Evolutionary conservation across 2,329 filamentous ascomycete species (phyloP).

Genomic region (Alternaria novae-zelandiae): DNA sequence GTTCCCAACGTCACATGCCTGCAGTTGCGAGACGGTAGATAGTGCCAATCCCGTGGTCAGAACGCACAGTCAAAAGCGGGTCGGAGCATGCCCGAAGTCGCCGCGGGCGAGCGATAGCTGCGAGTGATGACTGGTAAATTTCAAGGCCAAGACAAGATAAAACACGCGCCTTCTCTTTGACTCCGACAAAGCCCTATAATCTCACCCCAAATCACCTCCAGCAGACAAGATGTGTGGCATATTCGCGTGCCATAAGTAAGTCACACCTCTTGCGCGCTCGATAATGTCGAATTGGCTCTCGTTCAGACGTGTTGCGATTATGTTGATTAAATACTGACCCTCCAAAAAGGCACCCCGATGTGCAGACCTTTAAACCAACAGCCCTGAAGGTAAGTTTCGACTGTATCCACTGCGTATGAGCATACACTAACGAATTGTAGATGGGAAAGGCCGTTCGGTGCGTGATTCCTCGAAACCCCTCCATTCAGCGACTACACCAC

Average conservation of each 20-base stretch:
- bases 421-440: background rate
- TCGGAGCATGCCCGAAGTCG: conserved; percentile 8
- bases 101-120: conserved; percentile 23
- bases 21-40: conserved; percentile 5
- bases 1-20: conserved; percentile 4
- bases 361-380: conserved; percentile 94
- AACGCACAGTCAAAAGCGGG: background rate
- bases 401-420: background rate
- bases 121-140: conserved; percentile 31
- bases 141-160: conserved; percentile 8
- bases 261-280: conserved; percentile 15
- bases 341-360: conserved; percentile 74
- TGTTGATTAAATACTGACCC: background rate
- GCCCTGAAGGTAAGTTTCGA: conserved; percentile 62
- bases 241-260: conserved; percentile 88
- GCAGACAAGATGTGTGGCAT: conserved; percentile 85
- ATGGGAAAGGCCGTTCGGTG: conserved; percentile 59
- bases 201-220: background rate
- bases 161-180: background rate
- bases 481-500: background rate
- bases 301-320: conserved; percentile 8
- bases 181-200: conserved; percentile 2
- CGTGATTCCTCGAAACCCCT: background rate
- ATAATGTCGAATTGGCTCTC: conserved; percentile 8
- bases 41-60: background rate